Evolutionary conservation across 1,284 basidiomycete species (phyloP), one percentile per base, ranked within the genome.

Genomic region (Ganoderma sinense): DNA sequence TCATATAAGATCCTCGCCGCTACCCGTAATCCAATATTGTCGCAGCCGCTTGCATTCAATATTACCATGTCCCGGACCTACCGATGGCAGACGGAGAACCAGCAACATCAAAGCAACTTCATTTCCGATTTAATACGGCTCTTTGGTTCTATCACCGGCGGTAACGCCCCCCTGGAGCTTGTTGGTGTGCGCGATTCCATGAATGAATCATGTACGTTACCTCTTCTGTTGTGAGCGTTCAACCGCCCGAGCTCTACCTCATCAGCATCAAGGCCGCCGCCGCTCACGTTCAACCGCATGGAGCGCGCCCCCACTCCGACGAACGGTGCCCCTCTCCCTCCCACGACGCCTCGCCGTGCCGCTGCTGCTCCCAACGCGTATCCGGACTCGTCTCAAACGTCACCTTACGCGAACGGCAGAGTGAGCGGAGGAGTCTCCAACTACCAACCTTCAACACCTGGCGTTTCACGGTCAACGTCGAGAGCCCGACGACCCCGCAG

Each of bases 41-140:
- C 43, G 33, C 58, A 82, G 81, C 77, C 80, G 6, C 64, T 75
- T 33, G 84, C 87, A 31, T 94, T 97, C 80, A 92, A 91, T 71
- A 87, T 98, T 68, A 93, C 93, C 1, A 87, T 98, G 71, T 90
- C 93, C 18, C 89, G 96, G 79, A 91, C 94, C 23, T 98, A 98
- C 82, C 87, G 85, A 76, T 98, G 96, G 95, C 87, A 91, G 76
- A 94, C 95, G 0, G 96, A 97, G 78, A 87, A 87, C 65, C 79
- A 87, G 43, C 79, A 80, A 18, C 94, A 97, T 73, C 95, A 97
- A 78, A 78, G 84, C 7, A 82, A 83, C 16, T 98, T 98, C 79
- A 80, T 97, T 59, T 85, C 87, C 51, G 85, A 91, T 0, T 75
- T 93, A 45, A 83, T 95, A 69, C 85, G 89, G 67, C 86, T 95